These are phyloP conservation scores for Polychytrium aggregatum DNA, from an alignment of 192 early-diverging fungal genomes.

Conservation along the genomic window DNA sequence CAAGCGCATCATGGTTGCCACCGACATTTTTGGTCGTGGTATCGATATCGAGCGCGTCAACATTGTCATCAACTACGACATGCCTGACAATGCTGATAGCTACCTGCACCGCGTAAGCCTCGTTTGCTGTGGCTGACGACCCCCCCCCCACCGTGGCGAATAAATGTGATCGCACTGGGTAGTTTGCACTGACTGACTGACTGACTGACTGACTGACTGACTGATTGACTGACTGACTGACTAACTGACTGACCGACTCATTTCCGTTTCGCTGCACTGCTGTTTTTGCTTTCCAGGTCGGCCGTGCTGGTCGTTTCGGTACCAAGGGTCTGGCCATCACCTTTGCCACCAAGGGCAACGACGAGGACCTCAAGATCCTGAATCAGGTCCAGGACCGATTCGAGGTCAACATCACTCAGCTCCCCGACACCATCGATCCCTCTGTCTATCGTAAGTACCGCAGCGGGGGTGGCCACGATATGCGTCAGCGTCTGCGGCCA, in stretches of 20 bases:
- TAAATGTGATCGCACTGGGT: too few relatives aligned
- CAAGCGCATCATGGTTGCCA: constrained; percentile 92
- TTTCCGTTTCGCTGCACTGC: neutral
- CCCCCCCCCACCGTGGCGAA: neutral
- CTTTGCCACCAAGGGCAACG: constrained; percentile 79
- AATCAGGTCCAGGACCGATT: constrained; percentile 87
- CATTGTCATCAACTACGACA: constrained; percentile 98
- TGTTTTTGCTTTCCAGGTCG: constrained; percentile 36
- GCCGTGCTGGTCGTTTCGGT: constrained; percentile 97
- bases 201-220: too few relatives aligned
- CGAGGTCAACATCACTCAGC: constrained; percentile 83
- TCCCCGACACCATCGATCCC: constrained; percentile 79
- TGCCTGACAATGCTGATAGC: constrained; percentile 77
- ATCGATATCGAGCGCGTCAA: constrained; percentile 98
- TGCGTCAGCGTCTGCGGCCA: too few relatives aligned
- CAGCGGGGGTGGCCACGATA: too few relatives aligned
- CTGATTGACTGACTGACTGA: too few relatives aligned
- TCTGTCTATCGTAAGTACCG: constrained; percentile 71
- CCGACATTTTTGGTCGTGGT: constrained; percentile 96
- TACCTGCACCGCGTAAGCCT: constrained; percentile 77
- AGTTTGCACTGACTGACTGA: too few relatives aligned
- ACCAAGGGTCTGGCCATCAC: constrained; percentile 96
- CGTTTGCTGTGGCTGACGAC: neutral
- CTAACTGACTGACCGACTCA: too few relatives aligned
- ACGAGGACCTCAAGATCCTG: constrained; percentile 63